phyloP scores from a whole-genome alignment of 331 rosid species.

The Acacia concinna region DNA sequence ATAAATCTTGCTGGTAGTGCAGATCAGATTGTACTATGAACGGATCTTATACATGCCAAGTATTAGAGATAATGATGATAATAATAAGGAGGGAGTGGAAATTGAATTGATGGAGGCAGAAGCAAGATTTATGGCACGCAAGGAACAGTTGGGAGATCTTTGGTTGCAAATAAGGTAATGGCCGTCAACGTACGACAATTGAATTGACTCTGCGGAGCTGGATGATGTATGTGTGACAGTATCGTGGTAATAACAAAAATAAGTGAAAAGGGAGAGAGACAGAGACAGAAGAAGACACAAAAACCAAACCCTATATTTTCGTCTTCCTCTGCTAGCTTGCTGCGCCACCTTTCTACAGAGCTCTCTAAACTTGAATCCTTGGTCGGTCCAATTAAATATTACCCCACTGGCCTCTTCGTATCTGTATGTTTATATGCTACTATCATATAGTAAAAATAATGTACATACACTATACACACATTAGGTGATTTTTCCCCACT shows the following conservation, averaged over 20 bases:
- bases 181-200: background rate
- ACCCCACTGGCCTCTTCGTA: background rate
- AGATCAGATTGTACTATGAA: too few species aligned
- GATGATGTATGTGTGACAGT: background rate
- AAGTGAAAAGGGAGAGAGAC: background rate
- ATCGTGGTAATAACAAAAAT: background rate
- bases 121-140: background rate
- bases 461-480: background rate
- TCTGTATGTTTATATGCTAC: background rate
- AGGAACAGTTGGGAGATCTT: background rate
- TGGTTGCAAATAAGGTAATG: background rate
- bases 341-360: background rate
- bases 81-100: too few species aligned
- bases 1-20: too few species aligned
- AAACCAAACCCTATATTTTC: conserved; percentile 7
- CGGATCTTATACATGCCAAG: too few species aligned
- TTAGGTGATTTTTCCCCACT: background rate
- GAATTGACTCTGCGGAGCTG: conserved; percentile 8
- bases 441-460: background rate
- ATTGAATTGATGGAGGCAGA: background rate
- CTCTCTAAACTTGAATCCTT: background rate
- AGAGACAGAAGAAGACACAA: background rate
- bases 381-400: conserved; percentile 10
- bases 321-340: conserved; percentile 8
- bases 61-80: too few species aligned